phyloP scores from a whole-genome alignment of 805 yeast species.

The Candida nemodendra region DNA sequence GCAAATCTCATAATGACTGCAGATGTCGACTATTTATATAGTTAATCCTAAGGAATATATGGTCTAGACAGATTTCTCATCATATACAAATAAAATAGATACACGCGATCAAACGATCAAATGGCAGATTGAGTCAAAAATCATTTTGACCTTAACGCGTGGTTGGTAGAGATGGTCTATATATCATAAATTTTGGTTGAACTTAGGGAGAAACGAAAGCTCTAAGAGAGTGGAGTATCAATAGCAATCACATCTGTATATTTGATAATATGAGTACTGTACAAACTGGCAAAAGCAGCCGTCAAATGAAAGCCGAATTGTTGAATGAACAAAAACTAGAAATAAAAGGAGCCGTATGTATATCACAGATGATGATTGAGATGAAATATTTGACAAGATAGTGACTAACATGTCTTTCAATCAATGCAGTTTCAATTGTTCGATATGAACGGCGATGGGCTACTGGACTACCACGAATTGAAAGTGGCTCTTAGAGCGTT shows the following conservation, averaged over 20 bases:
- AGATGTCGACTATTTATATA: too few species aligned
- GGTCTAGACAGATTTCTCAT: too few species aligned
- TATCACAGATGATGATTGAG: not conserved
- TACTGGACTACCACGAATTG: slow-evolving; percentile 86
- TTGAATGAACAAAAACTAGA: slow-evolving; percentile 88
- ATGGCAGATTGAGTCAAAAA: slow-evolving; percentile 4
- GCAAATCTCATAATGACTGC: slow-evolving; percentile 6
- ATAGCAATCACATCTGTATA: too few species aligned
- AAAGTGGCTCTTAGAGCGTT: slow-evolving; percentile 93
- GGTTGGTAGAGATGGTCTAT: too few species aligned
- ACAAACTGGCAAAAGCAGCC: slow-evolving; percentile 19
- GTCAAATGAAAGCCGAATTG: slow-evolving; percentile 59
- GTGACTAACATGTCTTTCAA: slow-evolving; percentile 10
- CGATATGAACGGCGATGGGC: slow-evolving; percentile 90
- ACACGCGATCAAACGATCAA: slow-evolving; percentile 2
- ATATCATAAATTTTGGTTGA: too few species aligned
- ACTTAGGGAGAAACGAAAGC: too few species aligned
- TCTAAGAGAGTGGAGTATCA: too few species aligned
- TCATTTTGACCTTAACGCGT: too few species aligned
- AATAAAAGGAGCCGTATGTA: slow-evolving; percentile 74
- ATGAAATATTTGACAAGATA: not conserved
- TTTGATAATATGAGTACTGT: slow-evolving; percentile 11
- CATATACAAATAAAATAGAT: too few species aligned
- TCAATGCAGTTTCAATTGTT: slow-evolving; percentile 63
- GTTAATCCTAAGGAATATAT: too few species aligned